Evolutionary conservation across 177 flowering plant species (phyloP), one percentile per base, ranked within the genome.

Genomic region (Vitis hybrid): DNA sequence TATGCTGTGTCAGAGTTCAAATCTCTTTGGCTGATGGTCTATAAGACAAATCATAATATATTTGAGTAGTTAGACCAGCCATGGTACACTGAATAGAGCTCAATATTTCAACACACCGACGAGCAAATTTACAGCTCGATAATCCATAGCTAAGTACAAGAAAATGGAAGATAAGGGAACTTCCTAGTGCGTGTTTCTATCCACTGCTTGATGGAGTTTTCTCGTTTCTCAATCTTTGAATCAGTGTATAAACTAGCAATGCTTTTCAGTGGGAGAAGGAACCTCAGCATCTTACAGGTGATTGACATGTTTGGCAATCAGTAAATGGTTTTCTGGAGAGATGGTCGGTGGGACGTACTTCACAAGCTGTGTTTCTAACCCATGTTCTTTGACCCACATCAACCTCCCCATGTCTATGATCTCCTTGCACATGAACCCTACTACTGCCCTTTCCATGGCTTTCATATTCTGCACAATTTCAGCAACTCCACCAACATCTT

Each of bases 381-480:
- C 88, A 35, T 73, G 79, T 56, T 86, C 88, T 77, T 82, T 86
- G n/a, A 89, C 7, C 99, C 99, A 95, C 84, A 83, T 79, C 18
- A 83, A 74, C 73, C 99, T 87, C 24, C 98, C 99, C 80, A 82
- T 77, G 73, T 95, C 98, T 11, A 93, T 93, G 48, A 93, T 91
- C 69, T 87, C 88, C 83, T 95, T 95, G 87, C 99, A 95, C 86
- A 82, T 88, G 61, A 89, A 89, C 1, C 98, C 99, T 69, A 95
- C 35, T 20, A 69, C 74, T 21, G 99, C 99, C 72, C 99, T 85
- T 71, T 93, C 94, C 24, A 71, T 68, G 3, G 89, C 82, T 51
- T 82, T 64, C 88, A 95, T 86, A 64, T 78, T 85, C 79, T 73
- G 87, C 30, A 84, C 73, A 21, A 87, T 41, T 24, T 82, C 91